Evolutionary conservation across 177 flowering plant species (phyloP), one percentile per base, ranked within the genome.

Genomic region (Vitis hybrid): DNA sequence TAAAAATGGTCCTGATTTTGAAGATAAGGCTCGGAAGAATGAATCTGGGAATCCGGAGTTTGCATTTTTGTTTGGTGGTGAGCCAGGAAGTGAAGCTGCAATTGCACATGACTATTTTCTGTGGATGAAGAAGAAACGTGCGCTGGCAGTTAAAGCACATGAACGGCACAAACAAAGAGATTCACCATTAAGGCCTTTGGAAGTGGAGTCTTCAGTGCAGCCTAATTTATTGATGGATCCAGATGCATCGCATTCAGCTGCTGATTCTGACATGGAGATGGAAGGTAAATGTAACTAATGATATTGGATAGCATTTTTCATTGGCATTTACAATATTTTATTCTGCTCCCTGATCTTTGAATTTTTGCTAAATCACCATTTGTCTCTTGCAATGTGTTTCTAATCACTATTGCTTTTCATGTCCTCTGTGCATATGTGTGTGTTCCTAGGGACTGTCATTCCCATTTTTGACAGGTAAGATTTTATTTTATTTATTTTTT

Each of bases 231-330:
- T 71, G 41, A 49, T 15, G 21, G 66, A 64, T 71, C 77, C 71
- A 62, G 74, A 69, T 63, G 66, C 20, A 58, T 67, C 80, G 51
- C 58, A 64, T 76, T 80, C 91, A 53, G 74, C 84, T 41, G 77
- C 82, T 63, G 89, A 84, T 82, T 93, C 98, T 66, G 97, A 91
- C 82, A 87, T 93, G 88, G 98, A 93, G 67, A 87, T 90, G 90
- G 97, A 91, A 88, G 98, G 98, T 93, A 54, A 71, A 88, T 77
- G 30, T 50, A 56, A 10, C 20, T 62, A 55, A 54, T 60, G 61
- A 58, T 56, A n/a, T 51, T 54, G 62, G 53, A 21, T 48, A 20
- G 35, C 17, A 41, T 64, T 64, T 55, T 24, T 41, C 48, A 8
- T 41, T 41, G 8, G 54, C 50, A 0, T 30, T 30, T 30, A 30